These are phyloP conservation scores for Podospora anserina DNA, from an alignment of 495 filamentous ascomycete genomes.

Conservation along the genomic window DNA sequence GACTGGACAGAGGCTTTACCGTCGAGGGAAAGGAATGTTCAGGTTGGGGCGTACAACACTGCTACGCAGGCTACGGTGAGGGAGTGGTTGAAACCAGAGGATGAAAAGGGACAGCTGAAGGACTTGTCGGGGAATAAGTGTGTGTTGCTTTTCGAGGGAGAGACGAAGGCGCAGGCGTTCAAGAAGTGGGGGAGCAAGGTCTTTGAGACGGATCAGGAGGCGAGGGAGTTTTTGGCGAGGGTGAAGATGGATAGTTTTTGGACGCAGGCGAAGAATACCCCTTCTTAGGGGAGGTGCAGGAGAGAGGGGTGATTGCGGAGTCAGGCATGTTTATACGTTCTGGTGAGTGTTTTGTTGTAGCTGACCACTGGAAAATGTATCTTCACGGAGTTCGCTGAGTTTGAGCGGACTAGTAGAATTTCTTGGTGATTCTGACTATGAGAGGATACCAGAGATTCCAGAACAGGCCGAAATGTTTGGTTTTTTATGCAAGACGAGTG, in stretches of 20 bases:
- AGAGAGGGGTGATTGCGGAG: too few species aligned
- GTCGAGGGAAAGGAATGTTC: slow-evolving; percentile 53
- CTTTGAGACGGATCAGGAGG: slow-evolving; percentile 84
- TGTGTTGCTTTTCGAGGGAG: slow-evolving; percentile 80
- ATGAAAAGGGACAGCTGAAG: slow-evolving; percentile 74
- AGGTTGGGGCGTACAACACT: slow-evolving; percentile 48
- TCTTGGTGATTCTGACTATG: too few species aligned
- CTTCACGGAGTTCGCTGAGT: too few species aligned
- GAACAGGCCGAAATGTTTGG: too few species aligned
- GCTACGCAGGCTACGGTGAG: slow-evolving; percentile 42
- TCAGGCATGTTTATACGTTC: too few species aligned
- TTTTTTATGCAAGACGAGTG: too few species aligned
- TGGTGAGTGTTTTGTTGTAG: too few species aligned
- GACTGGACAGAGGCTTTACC: slow-evolving; percentile 88
- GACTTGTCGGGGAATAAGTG: slow-evolving; percentile 79
- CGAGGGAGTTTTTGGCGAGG: slow-evolving; percentile 72
- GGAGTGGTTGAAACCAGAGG: slow-evolving; percentile 71
- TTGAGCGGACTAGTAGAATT: too few species aligned
- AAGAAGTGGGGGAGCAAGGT: slow-evolving; percentile 80
- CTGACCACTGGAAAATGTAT: too few species aligned
- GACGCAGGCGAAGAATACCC: slow-evolving; percentile 73
- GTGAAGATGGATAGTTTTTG: slow-evolving; percentile 94
- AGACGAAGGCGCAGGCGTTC: slow-evolving; percentile 72
- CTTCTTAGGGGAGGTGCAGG: background rate
- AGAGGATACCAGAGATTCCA: too few species aligned